Evolutionary conservation across 2,329 filamentous ascomycete genomes (phyloP), one percentile per base, ranked within the genome.

Genomic region (Didymella glomerata): DNA sequence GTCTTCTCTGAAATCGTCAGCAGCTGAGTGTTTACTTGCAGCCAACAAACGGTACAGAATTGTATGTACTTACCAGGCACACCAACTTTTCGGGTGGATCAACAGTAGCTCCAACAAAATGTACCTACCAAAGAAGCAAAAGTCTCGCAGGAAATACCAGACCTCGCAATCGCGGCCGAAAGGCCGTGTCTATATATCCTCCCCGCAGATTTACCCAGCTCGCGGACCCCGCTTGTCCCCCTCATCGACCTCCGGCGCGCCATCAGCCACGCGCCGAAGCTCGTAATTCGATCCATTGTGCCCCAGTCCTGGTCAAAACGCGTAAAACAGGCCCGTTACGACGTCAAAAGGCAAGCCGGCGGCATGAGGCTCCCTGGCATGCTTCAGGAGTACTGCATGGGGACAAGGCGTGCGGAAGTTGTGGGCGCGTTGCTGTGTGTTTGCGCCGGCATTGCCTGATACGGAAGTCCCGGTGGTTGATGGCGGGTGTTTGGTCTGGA

Each of bases 171-270:
- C 32, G 22, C 32, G 47, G 50, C 46, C 41, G 34, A n/a, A 51
- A 14, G 34, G 40, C 56, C 51, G 56, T 51, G 41, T 41, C 56
- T 59, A 59, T 59, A 59, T 54, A 59, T 30, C 20, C n/a, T 59
- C 46, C 50, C 50, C 50, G 56, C 56, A 54, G 47, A 49, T 59
- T 50, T 49, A 54, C 56, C 56, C 56, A 54, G 47, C 22, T 53
- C 41, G 32, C 44, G 51, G 41, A 59, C 56, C 56, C 56, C 56
- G 56, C 56, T 59, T 50, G 56, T 48, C 56, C 56, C 56, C 56
- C 56, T 59, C 56, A 54, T 50, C 27, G 46, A 59, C 32, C 56
- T 48, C 20, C 40, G 56, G 46, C 40, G 45, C 44, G 45, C 44
- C 45, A 54, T 46, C 55, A 58, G 48, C 48, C 55, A 58, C 40